phyloP scores from a whole-genome alignment of 192 early-diverging fungal genomes.

The Funneliformis geosporum region DNA sequence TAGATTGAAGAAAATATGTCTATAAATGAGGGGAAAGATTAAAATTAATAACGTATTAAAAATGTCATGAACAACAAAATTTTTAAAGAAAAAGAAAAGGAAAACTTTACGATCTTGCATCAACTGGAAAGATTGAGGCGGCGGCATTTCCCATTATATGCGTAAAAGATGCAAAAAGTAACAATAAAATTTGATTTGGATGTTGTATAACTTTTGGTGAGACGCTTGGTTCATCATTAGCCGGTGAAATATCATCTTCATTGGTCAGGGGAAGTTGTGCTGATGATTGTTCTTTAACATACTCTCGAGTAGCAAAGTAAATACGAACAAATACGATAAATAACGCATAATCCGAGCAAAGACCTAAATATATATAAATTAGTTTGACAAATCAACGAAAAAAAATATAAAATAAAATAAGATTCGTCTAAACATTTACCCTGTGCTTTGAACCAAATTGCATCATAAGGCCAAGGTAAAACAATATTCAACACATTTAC shows the following conservation, averaged over 20 bases:
- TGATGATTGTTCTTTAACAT: slow-evolving; percentile 4
- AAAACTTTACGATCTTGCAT: slow-evolving; percentile 30
- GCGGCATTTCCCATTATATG: slow-evolving; percentile 33
- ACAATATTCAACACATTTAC: slow-evolving; percentile 26
- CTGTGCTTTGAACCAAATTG: slow-evolving; percentile 42
- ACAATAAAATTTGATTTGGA: slow-evolving; percentile 15
- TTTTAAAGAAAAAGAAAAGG: neutral
- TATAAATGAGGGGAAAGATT: too few species aligned
- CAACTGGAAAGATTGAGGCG: neutral
- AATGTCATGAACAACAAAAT: neutral
- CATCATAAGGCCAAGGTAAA: slow-evolving; percentile 41
- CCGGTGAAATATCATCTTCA: slow-evolving; percentile 16
- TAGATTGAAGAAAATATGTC: slow-evolving; percentile 36
- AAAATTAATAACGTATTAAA: neutral
- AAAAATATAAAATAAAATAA: neutral
- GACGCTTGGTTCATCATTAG: neutral
- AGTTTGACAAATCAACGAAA: neutral
- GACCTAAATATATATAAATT: slow-evolving; percentile 21
- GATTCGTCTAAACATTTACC: slow-evolving; percentile 14
- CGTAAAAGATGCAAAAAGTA: slow-evolving; percentile 28
- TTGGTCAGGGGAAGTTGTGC: neutral
- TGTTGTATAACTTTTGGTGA: slow-evolving; percentile 13
- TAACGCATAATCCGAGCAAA: slow-evolving; percentile 26
- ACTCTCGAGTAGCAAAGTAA: slow-evolving; percentile 28
- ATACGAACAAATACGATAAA: slow-evolving; percentile 35